Evolutionary conservation across 176 grass and related monocot species (phyloP).

Genomic region (Bolboschoenus planiculmis): DNA sequence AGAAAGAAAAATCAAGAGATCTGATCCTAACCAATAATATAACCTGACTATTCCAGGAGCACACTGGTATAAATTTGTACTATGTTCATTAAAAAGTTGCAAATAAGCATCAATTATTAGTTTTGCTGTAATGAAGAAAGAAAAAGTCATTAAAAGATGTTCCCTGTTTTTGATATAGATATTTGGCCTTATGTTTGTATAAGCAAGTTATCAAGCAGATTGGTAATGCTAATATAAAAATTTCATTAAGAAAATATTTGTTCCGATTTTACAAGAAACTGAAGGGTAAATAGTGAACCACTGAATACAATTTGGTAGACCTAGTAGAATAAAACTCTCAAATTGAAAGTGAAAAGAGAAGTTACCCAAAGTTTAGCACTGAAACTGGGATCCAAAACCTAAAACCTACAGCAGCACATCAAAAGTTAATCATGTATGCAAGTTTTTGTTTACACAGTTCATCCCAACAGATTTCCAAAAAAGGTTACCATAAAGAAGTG

Average conservation of each 20-base stretch:
- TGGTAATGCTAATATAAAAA: background rate
- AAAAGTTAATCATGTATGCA: slow-evolving; percentile 1
- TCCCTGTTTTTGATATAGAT: background rate
- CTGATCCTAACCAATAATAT: slow-evolving; percentile 2
- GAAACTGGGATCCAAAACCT: slow-evolving; percentile 96
- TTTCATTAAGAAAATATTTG: background rate
- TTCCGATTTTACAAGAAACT: background rate
- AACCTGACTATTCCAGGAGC: background rate
- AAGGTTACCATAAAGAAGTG: slow-evolving; percentile 72
- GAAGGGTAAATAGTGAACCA: background rate
- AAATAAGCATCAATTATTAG: background rate
- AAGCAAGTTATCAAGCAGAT: background rate
- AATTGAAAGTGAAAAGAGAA: slow-evolving; percentile 13
- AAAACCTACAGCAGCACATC: slow-evolving; percentile 56
- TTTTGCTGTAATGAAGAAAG: background rate
- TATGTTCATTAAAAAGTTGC: background rate
- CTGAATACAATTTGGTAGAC: background rate
- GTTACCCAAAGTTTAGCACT: slow-evolving; percentile 82
- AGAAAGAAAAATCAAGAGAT: background rate
- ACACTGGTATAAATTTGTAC: background rate
- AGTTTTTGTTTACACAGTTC: background rate
- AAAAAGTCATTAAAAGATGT: background rate
- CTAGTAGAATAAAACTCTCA: background rate
- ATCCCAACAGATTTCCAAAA: background rate
- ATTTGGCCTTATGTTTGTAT: background rate